Conservation (phyloP, 179 eudicot genomes). For the Patellifolia procumbens region DNA sequence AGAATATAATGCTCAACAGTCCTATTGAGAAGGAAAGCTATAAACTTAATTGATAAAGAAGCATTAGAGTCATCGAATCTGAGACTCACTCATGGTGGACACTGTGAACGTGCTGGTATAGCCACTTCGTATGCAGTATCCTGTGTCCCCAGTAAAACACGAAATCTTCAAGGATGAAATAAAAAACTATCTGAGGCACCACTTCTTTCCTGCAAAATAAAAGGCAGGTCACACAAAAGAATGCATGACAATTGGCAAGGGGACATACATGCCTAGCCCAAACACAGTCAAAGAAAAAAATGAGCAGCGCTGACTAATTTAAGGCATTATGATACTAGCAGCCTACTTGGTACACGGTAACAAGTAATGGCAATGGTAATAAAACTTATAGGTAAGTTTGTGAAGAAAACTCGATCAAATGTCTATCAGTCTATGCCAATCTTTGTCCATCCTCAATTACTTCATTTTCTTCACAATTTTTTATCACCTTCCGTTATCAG, state of each 20-base stretch:
- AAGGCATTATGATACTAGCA: neutral
- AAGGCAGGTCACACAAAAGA: conserved; percentile 1
- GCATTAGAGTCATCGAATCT: conserved; percentile 12
- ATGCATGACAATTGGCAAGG: neutral
- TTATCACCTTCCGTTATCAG: no score
- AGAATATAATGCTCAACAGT: conserved; percentile 8
- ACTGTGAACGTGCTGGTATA: conserved; percentile 95
- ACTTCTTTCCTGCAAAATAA: conserved; percentile 76
- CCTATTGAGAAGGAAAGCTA: conserved; percentile 5
- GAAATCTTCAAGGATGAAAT: conserved; percentile 93
- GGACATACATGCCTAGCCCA: conserved; percentile 5
- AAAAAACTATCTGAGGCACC: conserved; percentile 76
- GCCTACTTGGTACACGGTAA: no score
- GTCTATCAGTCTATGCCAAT: no score
- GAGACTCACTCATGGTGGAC: conserved; percentile 91
- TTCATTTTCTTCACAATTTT: no score
- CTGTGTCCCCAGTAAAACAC: conserved; percentile 99
- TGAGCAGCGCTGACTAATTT: neutral
- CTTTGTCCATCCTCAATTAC: no score
- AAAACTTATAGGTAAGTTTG: no score
- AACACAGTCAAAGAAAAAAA: neutral
- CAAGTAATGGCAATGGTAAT: no score
- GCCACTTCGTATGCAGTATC: conserved; percentile 92
- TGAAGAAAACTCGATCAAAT: no score
- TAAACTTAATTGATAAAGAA: conserved; percentile 1